phyloP scores from a whole-genome alignment of 495 filamentous ascomycete species.

The Podospora appendiculata region DNA sequence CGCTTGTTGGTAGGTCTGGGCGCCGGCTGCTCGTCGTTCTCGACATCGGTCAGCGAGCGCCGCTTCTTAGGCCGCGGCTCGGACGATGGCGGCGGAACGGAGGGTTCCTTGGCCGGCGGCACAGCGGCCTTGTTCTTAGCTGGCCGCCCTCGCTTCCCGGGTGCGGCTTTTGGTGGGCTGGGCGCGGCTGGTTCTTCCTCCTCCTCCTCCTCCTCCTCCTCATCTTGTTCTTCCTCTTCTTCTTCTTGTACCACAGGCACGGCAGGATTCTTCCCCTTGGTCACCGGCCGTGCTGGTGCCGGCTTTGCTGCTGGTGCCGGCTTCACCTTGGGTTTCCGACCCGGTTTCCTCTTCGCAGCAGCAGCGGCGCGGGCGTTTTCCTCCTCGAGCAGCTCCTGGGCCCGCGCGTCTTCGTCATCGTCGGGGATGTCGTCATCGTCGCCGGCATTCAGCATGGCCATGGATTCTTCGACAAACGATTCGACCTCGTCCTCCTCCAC shows the following conservation, averaged over 20 bases:
- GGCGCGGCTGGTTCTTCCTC: conserved; percentile 5
- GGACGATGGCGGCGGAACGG: neutral
- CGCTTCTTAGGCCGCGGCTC: conserved; percentile 13
- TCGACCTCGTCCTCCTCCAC: conserved; percentile 12
- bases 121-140: conserved; percentile 10
- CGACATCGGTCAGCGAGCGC: conserved; percentile 10
- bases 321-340: conserved; percentile 14
- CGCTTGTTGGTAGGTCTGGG: conserved; percentile 18
- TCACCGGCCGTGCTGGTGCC: neutral
- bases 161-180: neutral
- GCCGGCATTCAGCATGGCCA: conserved; percentile 26
- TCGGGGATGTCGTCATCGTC: conserved; percentile 17
- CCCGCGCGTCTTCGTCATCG: neutral
- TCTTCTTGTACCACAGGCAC: conserved; percentile 1
- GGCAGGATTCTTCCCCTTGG: conserved; percentile 4
- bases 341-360: conserved; percentile 14
- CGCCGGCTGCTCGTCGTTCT: conserved; percentile 5
- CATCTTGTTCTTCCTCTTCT: conserved; percentile 2
- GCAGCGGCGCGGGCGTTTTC: conserved; percentile 1
- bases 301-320: neutral
- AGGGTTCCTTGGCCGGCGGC: neutral
- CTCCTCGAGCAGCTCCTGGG: conserved; percentile 13
- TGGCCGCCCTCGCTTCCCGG: conserved; percentile 5
- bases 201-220: neutral
- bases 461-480: conserved; percentile 24